Conservation (phyloP, 495 filamentous ascomycete species). For the Chaetomium tenue region DNA sequence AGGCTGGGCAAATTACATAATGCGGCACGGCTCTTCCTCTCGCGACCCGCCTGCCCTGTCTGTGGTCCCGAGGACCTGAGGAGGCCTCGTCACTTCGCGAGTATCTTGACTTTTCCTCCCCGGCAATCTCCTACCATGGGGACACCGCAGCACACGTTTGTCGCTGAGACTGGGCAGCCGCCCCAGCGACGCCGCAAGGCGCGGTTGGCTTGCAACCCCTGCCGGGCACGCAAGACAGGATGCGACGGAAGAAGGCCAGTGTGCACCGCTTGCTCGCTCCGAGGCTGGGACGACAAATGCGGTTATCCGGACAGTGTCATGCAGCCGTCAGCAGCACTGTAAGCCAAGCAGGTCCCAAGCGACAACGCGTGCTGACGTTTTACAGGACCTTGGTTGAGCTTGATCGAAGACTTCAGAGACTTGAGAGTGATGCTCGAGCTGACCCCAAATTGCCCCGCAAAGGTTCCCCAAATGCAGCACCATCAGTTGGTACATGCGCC, state of each 20-base stretch:
- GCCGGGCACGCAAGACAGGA: conserved; percentile 30
- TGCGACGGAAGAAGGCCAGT: conserved; percentile 30
- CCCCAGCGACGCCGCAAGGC: conserved; percentile 21
- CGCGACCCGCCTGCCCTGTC: neutral
- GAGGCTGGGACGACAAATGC: conserved; percentile 31
- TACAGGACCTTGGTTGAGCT: conserved; percentile 26
- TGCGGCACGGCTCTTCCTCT: neutral
- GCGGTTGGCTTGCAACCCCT: conserved; percentile 33
- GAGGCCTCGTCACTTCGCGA: neutral
- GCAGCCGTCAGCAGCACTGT: conserved; percentile 24
- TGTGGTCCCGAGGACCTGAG: too few species aligned
- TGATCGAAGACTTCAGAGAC: conserved; percentile 24
- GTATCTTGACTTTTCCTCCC: neutral
- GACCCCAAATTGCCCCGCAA: neutral
- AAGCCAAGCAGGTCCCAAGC: neutral
- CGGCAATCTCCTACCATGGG: conserved; percentile 7
- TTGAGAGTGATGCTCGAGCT: conserved; percentile 16
- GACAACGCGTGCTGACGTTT: neutral
- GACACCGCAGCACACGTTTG: conserved; percentile 13
- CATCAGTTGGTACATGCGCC: neutral
- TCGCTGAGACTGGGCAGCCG: conserved; percentile 20
- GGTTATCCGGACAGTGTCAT: conserved; percentile 30
- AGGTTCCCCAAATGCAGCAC: neutral
- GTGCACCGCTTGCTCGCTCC: conserved; percentile 21
- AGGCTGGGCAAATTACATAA: neutral